Percentiles rank a stretch among this genome's conserved stretches.
These are phyloP conservation scores for Paecilomyces formosus DNA, from an alignment of 2,329 filamentous ascomycete genomes.

Conservation along the genomic window DNA sequence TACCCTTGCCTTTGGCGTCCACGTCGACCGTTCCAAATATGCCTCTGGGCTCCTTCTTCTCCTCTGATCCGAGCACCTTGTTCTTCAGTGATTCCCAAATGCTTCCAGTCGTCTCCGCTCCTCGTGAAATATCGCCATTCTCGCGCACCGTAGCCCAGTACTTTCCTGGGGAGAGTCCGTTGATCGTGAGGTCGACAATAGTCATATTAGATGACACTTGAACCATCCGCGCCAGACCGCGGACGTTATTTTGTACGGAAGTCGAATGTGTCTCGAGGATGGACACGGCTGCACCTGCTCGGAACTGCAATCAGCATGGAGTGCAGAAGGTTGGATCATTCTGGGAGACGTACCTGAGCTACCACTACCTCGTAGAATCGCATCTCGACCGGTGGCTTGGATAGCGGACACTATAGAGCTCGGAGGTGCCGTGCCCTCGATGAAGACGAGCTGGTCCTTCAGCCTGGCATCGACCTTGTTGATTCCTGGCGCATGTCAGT, in stretches of 20 bases:
- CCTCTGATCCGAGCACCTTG: slow-evolving; percentile 28
- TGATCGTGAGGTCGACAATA: slow-evolving; percentile 78
- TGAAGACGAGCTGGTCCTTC: slow-evolving; percentile 71
- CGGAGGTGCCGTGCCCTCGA: slow-evolving; percentile 83
- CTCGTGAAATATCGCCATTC: slow-evolving; percentile 77
- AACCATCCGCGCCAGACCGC: slow-evolving; percentile 87
- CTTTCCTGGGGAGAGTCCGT: slow-evolving; percentile 69
- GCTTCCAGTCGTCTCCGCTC: slow-evolving; percentile 72
- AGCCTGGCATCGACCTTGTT: slow-evolving; percentile 75
- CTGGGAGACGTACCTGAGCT: slow-evolving; percentile 55
- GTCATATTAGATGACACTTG: slow-evolving; percentile 74
- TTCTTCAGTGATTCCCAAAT: slow-evolving; percentile 61
- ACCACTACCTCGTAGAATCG: slow-evolving; percentile 85
- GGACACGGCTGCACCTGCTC: slow-evolving; percentile 58
- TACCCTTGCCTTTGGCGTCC: slow-evolving; percentile 65
- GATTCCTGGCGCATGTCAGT: slow-evolving; percentile 52
- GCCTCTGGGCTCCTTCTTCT: slow-evolving; percentile 45
- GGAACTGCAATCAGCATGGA: background rate
- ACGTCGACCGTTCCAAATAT: slow-evolving; percentile 70
- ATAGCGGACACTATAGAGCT: slow-evolving; percentile 85
- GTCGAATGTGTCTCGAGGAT: slow-evolving; percentile 80
- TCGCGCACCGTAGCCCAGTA: slow-evolving; percentile 82
- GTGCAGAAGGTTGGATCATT: slow-evolving; percentile 4
- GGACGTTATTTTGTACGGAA: slow-evolving; percentile 59
- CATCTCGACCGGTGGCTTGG: slow-evolving; percentile 83